These are phyloP conservation scores for Fusarium tuaranense DNA, from an alignment of 2,329 filamentous ascomycete species.

Conservation along the genomic window DNA sequence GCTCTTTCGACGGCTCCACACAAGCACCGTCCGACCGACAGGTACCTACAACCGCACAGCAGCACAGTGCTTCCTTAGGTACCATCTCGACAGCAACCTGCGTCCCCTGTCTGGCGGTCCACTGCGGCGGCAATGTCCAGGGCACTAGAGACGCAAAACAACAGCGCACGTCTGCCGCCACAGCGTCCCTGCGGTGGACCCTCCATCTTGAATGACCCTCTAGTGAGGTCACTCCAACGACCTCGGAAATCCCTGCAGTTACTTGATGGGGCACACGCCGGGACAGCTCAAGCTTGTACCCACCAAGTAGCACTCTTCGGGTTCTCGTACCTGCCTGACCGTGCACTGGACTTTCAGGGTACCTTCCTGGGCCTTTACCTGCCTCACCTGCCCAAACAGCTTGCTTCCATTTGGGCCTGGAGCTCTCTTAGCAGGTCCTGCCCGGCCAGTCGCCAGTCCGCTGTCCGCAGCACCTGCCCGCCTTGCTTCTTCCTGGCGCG, in stretches of 20 bases:
- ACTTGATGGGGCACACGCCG: background rate
- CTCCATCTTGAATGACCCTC: constrained; percentile 33
- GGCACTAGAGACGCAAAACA: constrained; percentile 25
- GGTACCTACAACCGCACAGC: background rate
- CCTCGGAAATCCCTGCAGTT: background rate
- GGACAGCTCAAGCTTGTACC: constrained; percentile 1
- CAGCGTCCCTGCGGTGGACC: constrained; percentile 32
- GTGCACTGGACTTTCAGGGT: constrained; percentile 16
- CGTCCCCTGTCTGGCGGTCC: background rate
- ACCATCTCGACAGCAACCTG: background rate
- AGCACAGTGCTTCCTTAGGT: background rate
- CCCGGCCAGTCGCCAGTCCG: constrained; percentile 16
- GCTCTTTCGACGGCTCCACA: constrained; percentile 1
- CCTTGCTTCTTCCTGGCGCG: constrained; percentile 41
- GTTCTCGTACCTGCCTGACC: constrained; percentile 22
- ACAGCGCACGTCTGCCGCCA: constrained; percentile 31
- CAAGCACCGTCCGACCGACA: background rate
- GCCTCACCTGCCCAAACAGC: constrained; percentile 16
- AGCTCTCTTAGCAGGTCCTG: constrained; percentile 29
- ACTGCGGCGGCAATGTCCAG: background rate
- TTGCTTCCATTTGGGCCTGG: constrained; percentile 15
- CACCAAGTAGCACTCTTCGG: constrained; percentile 8
- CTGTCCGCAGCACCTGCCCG: constrained; percentile 11
- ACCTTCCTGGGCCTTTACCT: constrained; percentile 15
- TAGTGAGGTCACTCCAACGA: constrained; percentile 27